Percentiles rank a stretch among this genome's conserved stretches.
Evolutionary conservation across 805 yeast species (phyloP).

Genomic region (Isabelozyma heimii): DNA sequence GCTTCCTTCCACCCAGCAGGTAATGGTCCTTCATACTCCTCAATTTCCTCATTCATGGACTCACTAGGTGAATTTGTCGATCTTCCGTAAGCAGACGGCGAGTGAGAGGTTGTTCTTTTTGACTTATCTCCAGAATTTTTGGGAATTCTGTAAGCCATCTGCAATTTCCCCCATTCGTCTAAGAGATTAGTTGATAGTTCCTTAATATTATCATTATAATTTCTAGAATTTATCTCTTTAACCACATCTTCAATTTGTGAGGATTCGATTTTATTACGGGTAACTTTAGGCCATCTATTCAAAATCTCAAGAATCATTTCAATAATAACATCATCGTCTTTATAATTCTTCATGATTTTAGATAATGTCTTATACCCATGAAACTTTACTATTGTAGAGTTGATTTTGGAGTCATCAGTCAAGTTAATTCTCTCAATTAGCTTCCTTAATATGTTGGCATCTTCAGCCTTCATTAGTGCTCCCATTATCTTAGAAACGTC

Average conservation of each 20-base stretch:
- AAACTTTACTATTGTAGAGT: constrained; percentile 62
- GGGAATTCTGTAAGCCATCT: constrained; percentile 84
- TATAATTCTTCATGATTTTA: constrained; percentile 46
- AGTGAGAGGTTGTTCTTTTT: constrained; percentile 1
- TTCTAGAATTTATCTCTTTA: constrained; percentile 30
- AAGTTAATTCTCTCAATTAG: constrained; percentile 65
- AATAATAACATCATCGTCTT: constrained; percentile 35
- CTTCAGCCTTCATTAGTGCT: constrained; percentile 75
- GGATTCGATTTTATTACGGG: constrained; percentile 72
- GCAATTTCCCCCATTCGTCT: constrained; percentile 67
- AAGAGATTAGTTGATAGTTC: constrained; percentile 45
- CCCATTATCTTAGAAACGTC: constrained; percentile 81
- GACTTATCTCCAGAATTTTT: constrained; percentile 38
- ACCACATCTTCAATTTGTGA: constrained; percentile 71
- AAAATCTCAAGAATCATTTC: constrained; percentile 56
- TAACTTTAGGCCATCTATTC: constrained; percentile 51
- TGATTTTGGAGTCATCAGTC: constrained; percentile 49
- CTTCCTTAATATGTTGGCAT: constrained; percentile 58
- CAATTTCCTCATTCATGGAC: constrained; percentile 5
- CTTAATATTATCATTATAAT: constrained; percentile 24
- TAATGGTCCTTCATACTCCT: constrained; percentile 19
- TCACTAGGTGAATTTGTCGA: constrained; percentile 19
- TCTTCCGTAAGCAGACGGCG: constrained; percentile 16
- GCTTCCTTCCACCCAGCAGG: constrained; percentile 72
- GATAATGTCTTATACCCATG: constrained; percentile 87